A percentile compares a stretch with the other conserved stretches of the same genome.
phyloP scores from a whole-genome alignment of 176 grass and related monocot species.

The Rhipidocladum racemiflorum region DNA sequence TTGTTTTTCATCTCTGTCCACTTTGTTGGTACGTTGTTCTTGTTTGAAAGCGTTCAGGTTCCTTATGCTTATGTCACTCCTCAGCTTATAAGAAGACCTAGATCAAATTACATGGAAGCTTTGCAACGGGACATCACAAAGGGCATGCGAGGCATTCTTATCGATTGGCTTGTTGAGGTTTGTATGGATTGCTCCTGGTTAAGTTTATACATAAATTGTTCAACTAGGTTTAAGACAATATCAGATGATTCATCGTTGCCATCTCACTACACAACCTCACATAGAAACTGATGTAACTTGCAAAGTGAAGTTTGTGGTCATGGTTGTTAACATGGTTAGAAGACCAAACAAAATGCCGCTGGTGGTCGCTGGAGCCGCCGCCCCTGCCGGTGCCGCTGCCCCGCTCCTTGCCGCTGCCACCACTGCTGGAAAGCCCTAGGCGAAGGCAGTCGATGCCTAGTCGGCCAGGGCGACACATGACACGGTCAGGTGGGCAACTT shows the following conservation, averaged over 20 bases:
- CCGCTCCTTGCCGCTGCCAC: too few relatives aligned
- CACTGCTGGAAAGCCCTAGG: too few relatives aligned
- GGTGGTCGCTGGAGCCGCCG: too few relatives aligned
- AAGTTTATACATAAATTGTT: conserved; percentile 6
- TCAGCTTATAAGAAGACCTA: conserved; percentile 55
- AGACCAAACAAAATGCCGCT: too few relatives aligned
- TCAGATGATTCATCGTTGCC: not conserved
- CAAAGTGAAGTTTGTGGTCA: conserved; percentile 3
- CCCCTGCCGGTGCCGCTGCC: too few relatives aligned
- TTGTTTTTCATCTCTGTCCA: conserved; percentile 19
- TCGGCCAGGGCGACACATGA: too few relatives aligned
- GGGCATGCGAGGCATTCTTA: conserved; percentile 55
- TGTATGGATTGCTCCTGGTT: conserved; percentile 10
- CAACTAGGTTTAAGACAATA: not conserved
- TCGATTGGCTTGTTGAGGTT: conserved; percentile 85
- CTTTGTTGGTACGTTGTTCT: conserved; percentile 2
- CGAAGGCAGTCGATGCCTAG: too few relatives aligned
- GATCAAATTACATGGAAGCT: conserved; percentile 44
- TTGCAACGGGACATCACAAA: conserved; percentile 44
- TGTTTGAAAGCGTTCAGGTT: conserved; percentile 10
- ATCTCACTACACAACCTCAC: conserved; percentile 3
- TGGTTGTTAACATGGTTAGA: too few relatives aligned
- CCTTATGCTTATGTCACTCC: conserved; percentile 28
- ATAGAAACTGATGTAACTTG: not conserved
- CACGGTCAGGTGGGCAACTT: too few relatives aligned